Evolutionary conservation across 441 rosid genomes (phyloP), one percentile per base, ranked within the genome.

Genomic region (Flueggea neowawraea): DNA sequence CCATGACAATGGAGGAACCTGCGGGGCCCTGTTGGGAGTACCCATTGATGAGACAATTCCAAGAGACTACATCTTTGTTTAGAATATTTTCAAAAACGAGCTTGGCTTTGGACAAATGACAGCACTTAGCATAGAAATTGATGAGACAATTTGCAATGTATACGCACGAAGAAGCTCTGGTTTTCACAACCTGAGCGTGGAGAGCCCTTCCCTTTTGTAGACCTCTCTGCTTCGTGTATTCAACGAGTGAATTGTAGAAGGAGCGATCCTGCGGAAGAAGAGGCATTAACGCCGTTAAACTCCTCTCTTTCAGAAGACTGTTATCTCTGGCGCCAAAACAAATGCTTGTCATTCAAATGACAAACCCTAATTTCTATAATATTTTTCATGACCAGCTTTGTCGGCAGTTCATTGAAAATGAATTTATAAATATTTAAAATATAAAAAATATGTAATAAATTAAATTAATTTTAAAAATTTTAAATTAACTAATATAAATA

Each of bases 1-100:
- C 73, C 86, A 87, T 70, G 55, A 80, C 89, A 22, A 54, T 13
- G 50, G 45, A 43, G 16, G 85, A 69, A 33, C 82, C 79, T 12
- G 67, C n/a, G 6, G 73, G 22, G 4, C 90, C 89, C 65, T 72
- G 71, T 73, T 76, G 91, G 12, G 90, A 80, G 73, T 82, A 83
- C 13, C 81, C 91, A 72, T 84, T 90, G 67, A 92, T 86, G 72
- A 92, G 87, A 67, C 84, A 86, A 63, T 87, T 92, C 93, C 92
- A 88, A 5, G 95, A 87, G 49, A 84, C 82, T 3, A 86, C 83
- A 65, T 86, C 96, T 69, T 73, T 88, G 67, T 71, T 52, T 22
- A 31, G 60, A 58, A 88, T 82, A 56, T 55, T 54, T 10, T 78
- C 80, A 64, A 92, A 92, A 10, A 87, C 78, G 53, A 74, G 74